Percentiles rank a stretch among this genome's conserved stretches.
phyloP scores from a whole-genome alignment of 2,329 filamentous ascomycete genomes.

The Podosphaera xanthii region DNA sequence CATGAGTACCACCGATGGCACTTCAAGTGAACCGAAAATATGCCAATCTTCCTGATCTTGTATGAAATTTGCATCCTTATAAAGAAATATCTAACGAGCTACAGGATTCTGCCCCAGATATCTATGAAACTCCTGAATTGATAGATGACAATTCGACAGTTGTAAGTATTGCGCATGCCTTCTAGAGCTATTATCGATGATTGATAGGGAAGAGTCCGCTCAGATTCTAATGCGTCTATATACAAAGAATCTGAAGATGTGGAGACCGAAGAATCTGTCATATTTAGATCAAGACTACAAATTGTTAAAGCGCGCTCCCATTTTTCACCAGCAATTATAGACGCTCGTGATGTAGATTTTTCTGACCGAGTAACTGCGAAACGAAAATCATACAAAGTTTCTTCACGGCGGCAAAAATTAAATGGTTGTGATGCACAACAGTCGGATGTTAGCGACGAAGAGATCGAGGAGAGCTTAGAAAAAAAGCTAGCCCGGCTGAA shows the following conservation, averaged over 20 bases:
- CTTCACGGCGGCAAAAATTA: conserved; percentile 41
- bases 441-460: conserved; percentile 58
- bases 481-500: conserved; percentile 61
- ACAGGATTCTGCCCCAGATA: conserved; percentile 76
- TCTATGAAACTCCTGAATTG: conserved; percentile 88
- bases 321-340: conserved; percentile 54
- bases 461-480: conserved; percentile 51
- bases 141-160: conserved; percentile 78
- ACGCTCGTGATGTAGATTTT: conserved; percentile 63
- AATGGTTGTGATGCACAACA: conserved; percentile 41
- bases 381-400: conserved; percentile 61
- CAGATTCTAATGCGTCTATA: conserved; percentile 25
- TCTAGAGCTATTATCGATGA: background rate
- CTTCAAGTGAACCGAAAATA: conserved; percentile 48
- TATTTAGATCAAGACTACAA: conserved; percentile 55
- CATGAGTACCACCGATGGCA: conserved; percentile 28
- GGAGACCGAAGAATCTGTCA: conserved; percentile 39
- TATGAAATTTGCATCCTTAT: conserved; percentile 18
- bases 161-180: conserved; percentile 24
- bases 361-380: conserved; percentile 71
- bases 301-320: conserved; percentile 57
- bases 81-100: background rate
- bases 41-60: conserved; percentile 57
- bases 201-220: conserved; percentile 22
- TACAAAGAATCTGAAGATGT: conserved; percentile 40